Evolutionary conservation across 176 grass and related monocot genomes (phyloP).

Genomic region (Themeda triandra): DNA sequence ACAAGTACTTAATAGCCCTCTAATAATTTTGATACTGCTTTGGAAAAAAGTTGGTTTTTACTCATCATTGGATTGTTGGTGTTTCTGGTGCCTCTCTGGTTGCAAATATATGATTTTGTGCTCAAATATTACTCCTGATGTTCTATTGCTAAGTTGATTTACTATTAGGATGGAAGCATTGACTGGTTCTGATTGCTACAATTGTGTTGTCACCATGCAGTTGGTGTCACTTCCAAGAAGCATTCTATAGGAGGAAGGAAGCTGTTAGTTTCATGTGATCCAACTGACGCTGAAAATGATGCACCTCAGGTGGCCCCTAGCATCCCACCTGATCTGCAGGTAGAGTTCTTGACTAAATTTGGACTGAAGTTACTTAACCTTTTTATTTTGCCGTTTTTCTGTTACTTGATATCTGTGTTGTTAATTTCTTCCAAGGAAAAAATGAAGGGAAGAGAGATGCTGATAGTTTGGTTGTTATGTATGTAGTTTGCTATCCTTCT

Average conservation of each 20-base stretch:
- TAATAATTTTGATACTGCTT: constrained; percentile 1
- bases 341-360: constrained; percentile 7
- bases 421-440: constrained; percentile 6
- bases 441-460: background rate
- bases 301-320: constrained; percentile 4
- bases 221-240: constrained; percentile 23
- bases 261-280: constrained; percentile 8
- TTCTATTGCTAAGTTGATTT: background rate
- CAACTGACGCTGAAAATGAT: constrained; percentile 35
- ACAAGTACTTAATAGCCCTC: background rate
- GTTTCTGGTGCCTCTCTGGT: background rate
- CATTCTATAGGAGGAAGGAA: constrained; percentile 36
- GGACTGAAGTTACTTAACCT: background rate
- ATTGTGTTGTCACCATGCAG: constrained; percentile 27
- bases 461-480: background rate
- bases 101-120: background rate
- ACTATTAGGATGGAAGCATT: background rate
- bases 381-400: background rate
- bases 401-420: background rate
- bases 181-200: constrained; percentile 9
- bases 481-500: background rate
- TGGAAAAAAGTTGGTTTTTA: background rate
- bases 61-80: background rate
- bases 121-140: background rate
- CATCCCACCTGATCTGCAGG: constrained; percentile 24